Percentiles rank a stretch among this genome's conserved stretches.
These are phyloP conservation scores for Yamadazyma taylorii DNA, from an alignment of 1,139 yeast species.

Conservation along the genomic window DNA sequence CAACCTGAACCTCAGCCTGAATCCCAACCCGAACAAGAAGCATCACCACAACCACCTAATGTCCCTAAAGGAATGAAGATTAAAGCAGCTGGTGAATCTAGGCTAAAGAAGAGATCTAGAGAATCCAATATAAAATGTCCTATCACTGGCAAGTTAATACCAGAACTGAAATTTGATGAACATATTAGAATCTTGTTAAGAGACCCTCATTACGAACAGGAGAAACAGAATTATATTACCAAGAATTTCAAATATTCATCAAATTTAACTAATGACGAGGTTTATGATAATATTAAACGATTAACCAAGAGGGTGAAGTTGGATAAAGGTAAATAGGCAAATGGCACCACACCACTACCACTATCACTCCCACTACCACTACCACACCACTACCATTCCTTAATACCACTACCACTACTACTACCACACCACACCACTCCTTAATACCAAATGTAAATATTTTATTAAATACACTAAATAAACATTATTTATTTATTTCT, in stretches of 20 bases:
- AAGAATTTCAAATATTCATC: conserved; percentile 60
- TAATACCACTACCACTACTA: no score
- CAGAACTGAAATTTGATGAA: conserved; percentile 69
- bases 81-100: conserved; percentile 66
- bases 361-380: no score
- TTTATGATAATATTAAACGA: conserved; percentile 70
- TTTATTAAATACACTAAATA: conserved; percentile 25
- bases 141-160: conserved; percentile 65
- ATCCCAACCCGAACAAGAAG: conserved; percentile 4
- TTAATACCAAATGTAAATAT: conserved; percentile 1
- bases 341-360: no score
- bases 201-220: conserved; percentile 78
- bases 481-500: conserved; percentile 13
- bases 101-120: conserved; percentile 39
- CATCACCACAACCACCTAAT: no score
- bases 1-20: conserved; percentile 5
- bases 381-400: no score
- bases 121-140: conserved; percentile 64
- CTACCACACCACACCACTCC: no score
- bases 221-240: conserved; percentile 61
- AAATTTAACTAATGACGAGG: conserved; percentile 68
- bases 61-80: conserved; percentile 62
- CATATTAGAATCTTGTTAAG: conserved; percentile 72
- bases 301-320: conserved; percentile 37
- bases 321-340: conserved; percentile 1